Conservation (phyloP, 2,329 filamentous ascomycete species). For the Septoria petroselini region DNA sequence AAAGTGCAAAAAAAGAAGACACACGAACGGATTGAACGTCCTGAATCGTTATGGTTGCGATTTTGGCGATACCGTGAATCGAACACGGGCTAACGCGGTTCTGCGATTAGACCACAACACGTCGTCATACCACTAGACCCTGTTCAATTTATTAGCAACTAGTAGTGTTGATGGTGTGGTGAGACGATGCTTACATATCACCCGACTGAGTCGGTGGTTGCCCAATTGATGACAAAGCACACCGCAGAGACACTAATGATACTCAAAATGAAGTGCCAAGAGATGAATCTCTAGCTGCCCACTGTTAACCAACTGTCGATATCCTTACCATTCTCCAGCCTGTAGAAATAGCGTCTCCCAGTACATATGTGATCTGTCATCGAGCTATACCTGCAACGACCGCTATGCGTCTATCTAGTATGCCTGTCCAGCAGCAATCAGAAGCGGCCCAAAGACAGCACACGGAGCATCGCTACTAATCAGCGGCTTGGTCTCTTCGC, state of each 20-base stretch:
- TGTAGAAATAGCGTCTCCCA: too few relatives aligned
- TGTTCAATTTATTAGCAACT: too few relatives aligned
- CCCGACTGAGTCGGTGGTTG: conserved; percentile 2
- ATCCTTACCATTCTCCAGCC: too few relatives aligned
- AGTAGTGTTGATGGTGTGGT: too few relatives aligned
- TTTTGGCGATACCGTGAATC: conserved; percentile 15
- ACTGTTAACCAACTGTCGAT: too few relatives aligned
- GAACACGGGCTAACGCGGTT: conserved; percentile 16
- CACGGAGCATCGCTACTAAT: conserved; percentile 16
- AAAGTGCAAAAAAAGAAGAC: background rate
- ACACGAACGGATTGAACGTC: background rate
- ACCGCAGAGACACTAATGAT: too few relatives aligned
- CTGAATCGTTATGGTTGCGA: conserved; percentile 1
- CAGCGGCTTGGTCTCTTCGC: conserved; percentile 13
- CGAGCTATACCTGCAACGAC: too few relatives aligned
- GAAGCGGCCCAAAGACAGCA: conserved; percentile 14
- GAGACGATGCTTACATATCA: background rate
- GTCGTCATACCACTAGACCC: conserved; percentile 30
- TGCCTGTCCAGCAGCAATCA: conserved; percentile 11
- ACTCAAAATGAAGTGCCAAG: too few relatives aligned
- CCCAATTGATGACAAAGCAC: background rate
- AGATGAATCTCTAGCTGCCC: too few relatives aligned
- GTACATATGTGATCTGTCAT: too few relatives aligned
- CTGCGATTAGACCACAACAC: conserved; percentile 8
- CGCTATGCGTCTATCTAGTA: too few relatives aligned